Evolutionary conservation across 1,284 basidiomycete genomes (phyloP).

Genomic region (Fomes fomentarius): DNA sequence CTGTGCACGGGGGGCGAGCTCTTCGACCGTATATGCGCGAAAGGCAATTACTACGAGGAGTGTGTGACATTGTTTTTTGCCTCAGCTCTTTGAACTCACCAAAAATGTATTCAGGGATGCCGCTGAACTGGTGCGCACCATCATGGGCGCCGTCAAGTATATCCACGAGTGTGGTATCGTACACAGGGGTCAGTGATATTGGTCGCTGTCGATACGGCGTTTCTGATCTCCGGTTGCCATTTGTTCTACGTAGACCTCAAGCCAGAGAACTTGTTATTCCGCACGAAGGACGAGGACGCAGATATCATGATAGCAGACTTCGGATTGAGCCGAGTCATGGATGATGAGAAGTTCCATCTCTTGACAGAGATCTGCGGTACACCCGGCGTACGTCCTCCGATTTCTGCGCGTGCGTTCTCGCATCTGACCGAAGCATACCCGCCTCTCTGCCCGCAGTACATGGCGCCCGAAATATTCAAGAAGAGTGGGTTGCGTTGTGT

Average conservation of each 20-base stretch:
- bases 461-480: constrained; percentile 99
- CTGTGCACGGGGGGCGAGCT: constrained; percentile 98
- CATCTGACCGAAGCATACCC: not conserved
- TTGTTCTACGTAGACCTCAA: constrained; percentile 73
- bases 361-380: constrained; percentile 97
- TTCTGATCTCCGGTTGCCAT: not conserved
- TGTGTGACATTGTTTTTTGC: constrained; percentile 40
- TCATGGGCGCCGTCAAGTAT: constrained; percentile 88
- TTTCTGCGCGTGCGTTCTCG: not conserved
- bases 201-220: not conserved
- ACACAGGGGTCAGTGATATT: constrained; percentile 78
- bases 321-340: constrained; percentile 88
- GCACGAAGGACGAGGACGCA: constrained; percentile 86
- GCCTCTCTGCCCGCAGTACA: constrained; percentile 70
- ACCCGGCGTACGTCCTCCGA: constrained; percentile 58
- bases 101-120: constrained; percentile 70
- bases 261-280: constrained; percentile 97
- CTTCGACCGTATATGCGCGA: constrained; percentile 97
- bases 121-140: constrained; percentile 85
- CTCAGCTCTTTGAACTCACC: not conserved
- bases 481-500: constrained; percentile 61
- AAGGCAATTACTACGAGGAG: constrained; percentile 96
- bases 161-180: constrained; percentile 94
- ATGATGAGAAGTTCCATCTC: constrained; percentile 86
- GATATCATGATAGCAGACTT: constrained; percentile 99